Percentiles rank a stretch among this genome's conserved stretches.
phyloP scores from a whole-genome alignment of 495 filamentous ascomycete genomes.

The Aspergillus egyptiacus region DNA sequence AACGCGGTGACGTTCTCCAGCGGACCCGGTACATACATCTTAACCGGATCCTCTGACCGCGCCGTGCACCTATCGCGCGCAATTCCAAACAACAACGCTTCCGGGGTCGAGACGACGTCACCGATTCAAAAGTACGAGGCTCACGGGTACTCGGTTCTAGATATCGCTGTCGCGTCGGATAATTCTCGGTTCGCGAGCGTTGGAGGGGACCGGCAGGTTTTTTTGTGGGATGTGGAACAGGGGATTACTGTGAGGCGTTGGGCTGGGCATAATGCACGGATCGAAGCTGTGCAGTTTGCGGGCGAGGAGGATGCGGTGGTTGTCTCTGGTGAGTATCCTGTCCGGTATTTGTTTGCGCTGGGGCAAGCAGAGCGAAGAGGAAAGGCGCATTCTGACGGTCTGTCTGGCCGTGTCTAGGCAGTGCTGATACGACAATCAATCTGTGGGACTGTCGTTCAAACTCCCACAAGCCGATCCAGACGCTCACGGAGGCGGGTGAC shows the following conservation, averaged over 20 bases:
- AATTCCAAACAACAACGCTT: slow-evolving; percentile 34
- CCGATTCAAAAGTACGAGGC: slow-evolving; percentile 83
- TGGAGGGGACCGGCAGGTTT: slow-evolving; percentile 84
- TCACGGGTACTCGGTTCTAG: slow-evolving; percentile 86
- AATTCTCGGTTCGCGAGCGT: slow-evolving; percentile 77
- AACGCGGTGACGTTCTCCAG: slow-evolving; percentile 40
- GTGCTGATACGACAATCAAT: slow-evolving; percentile 74
- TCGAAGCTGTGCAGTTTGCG: slow-evolving; percentile 74
- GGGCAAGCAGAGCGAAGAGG: no score
- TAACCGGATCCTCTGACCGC: slow-evolving; percentile 83
- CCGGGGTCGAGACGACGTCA: slow-evolving; percentile 32
- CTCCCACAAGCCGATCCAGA: slow-evolving; percentile 65
- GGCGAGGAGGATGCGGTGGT: slow-evolving; percentile 64
- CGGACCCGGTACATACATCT: slow-evolving; percentile 48
- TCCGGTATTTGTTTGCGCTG: no score
- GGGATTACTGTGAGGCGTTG: slow-evolving; percentile 70
- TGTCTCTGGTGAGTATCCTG: slow-evolving; percentile 47
- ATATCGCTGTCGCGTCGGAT: slow-evolving; percentile 63
- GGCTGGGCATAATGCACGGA: slow-evolving; percentile 61
- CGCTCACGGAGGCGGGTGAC: slow-evolving; percentile 72
- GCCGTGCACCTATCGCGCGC: slow-evolving; percentile 76
- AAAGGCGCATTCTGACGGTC: not conserved
- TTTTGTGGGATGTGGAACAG: slow-evolving; percentile 87
- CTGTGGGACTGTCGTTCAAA: slow-evolving; percentile 74
- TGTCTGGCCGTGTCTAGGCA: slow-evolving; percentile 46